A percentile compares a stretch with the other conserved stretches of the same genome.
These are phyloP conservation scores for Xylaria sp. DNA, from an alignment of 2,329 filamentous ascomycete species.

Conservation along the genomic window DNA sequence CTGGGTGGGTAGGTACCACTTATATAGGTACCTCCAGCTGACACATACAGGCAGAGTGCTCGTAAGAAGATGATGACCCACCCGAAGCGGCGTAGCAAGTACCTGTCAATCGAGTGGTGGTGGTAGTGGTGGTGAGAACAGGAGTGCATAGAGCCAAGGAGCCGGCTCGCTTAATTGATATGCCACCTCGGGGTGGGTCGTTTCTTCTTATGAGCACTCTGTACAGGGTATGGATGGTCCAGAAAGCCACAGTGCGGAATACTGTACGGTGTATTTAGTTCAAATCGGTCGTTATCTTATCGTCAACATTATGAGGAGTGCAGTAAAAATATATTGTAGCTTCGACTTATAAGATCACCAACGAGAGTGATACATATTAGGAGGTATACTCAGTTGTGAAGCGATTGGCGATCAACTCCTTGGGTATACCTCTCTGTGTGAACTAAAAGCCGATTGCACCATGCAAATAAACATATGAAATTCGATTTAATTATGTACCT, in stretches of 20 bases:
- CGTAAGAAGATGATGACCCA: too few relatives aligned
- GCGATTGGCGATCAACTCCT: not conserved
- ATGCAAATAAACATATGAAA: constrained; percentile 7
- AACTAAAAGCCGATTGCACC: not conserved
- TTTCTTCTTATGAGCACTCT: too few relatives aligned
- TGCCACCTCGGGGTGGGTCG: too few relatives aligned
- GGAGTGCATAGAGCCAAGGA: too few relatives aligned
- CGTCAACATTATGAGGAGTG: not conserved
- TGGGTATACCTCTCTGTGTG: not conserved
- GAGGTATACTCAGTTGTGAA: not conserved
- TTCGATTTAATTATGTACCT: constrained; percentile 27
- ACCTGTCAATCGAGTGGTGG: too few relatives aligned
- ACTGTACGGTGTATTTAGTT: not conserved
- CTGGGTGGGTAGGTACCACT: too few relatives aligned
- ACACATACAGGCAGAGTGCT: too few relatives aligned
- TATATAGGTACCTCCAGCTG: too few relatives aligned
- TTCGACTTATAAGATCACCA: not conserved
- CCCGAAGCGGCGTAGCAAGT: too few relatives aligned
- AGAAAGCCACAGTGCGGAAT: not conserved
- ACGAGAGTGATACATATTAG: not conserved
- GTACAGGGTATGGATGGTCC: too few relatives aligned
- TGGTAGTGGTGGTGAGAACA: too few relatives aligned
- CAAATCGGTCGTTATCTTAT: constrained; percentile 17
- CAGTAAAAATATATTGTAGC: constrained; percentile 10
- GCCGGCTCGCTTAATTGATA: too few relatives aligned